Percentiles rank a stretch among this genome's conserved stretches.
These are phyloP conservation scores for Phytopythium delawarense DNA, from an alignment of 352 stramenopile species.

Conservation along the genomic window DNA sequence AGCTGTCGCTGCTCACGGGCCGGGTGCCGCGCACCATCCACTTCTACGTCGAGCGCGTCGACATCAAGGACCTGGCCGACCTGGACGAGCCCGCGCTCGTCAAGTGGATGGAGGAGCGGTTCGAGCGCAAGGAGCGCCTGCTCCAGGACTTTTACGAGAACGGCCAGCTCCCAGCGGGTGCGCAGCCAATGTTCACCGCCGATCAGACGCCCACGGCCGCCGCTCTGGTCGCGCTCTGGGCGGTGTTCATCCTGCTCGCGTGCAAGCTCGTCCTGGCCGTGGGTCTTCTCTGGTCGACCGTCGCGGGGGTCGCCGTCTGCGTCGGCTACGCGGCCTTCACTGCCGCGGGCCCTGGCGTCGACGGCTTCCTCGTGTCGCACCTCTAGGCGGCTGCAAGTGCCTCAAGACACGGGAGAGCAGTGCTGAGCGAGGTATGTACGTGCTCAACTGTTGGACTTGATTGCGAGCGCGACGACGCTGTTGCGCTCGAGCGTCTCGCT, in stretches of 20 bases:
- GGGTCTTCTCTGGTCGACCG: conserved; percentile 22
- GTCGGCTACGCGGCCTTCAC: conserved; percentile 31
- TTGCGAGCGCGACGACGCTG: neutral
- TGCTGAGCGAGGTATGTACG: neutral
- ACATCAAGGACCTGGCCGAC: conserved; percentile 32
- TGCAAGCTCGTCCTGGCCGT: conserved; percentile 22
- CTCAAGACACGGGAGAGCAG: neutral
- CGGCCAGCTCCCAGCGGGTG: conserved; percentile 40
- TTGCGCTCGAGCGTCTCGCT: neutral
- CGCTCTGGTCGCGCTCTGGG: conserved; percentile 51
- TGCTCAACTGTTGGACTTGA: neutral
- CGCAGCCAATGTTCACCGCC: conserved; percentile 38
- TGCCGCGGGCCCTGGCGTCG: conserved; percentile 35
- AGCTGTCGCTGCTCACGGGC: conserved; percentile 54
- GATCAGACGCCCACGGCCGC: conserved; percentile 23
- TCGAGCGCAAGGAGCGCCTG: conserved; percentile 59
- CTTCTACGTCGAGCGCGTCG: conserved; percentile 67
- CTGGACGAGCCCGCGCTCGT: conserved; percentile 40
- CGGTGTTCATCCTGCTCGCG: conserved; percentile 28
- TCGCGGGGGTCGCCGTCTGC: conserved; percentile 18
- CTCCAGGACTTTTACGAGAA: conserved; percentile 64
- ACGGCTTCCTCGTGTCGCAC: conserved; percentile 40
- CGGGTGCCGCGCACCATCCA: conserved; percentile 56
- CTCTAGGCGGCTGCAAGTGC: conserved; percentile 8
- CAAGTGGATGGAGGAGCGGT: conserved; percentile 59